Percentiles rank a stretch among this genome's conserved stretches.
Conservation (phyloP, 2,329 filamentous ascomycete species). For the Aspergillus flavus region DNA sequence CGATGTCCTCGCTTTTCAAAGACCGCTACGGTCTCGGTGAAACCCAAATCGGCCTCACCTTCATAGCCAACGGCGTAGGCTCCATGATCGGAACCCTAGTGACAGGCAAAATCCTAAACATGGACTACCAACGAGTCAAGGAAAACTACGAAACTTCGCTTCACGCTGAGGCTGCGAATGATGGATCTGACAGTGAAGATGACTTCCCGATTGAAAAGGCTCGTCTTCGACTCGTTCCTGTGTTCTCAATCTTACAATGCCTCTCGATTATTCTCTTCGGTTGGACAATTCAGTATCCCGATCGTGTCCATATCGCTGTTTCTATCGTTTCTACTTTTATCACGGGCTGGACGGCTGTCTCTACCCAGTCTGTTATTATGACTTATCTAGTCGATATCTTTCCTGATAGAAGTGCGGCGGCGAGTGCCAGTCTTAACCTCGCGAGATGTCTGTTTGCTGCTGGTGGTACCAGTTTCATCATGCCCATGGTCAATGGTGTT, state of each 20-base stretch:
- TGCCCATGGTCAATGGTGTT: conserved; percentile 52
- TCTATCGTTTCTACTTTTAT: conserved; percentile 56
- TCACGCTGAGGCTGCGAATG: background rate
- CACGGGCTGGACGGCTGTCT: conserved; percentile 55
- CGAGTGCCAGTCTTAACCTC: conserved; percentile 57
- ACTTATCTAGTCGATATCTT: conserved; percentile 60
- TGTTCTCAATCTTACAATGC: conserved; percentile 51
- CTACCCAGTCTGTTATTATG: conserved; percentile 52
- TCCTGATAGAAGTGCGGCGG: conserved; percentile 52
- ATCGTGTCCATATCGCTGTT: conserved; percentile 50
- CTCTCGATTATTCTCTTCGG: conserved; percentile 54
- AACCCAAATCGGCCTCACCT: conserved; percentile 54
- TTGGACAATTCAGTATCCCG: conserved; percentile 53
- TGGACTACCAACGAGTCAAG: conserved; percentile 53
- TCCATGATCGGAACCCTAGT: conserved; percentile 57
- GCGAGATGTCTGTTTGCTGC: conserved; percentile 57
- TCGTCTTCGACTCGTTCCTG: conserved; percentile 52
- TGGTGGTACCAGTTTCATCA: conserved; percentile 53
- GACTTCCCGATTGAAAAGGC: conserved; percentile 55
- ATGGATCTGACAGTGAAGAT: conserved; percentile 13
- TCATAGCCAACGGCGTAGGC: conserved; percentile 59
- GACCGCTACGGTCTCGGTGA: conserved; percentile 47
- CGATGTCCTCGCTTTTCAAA: conserved; percentile 54
- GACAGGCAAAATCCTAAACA: conserved; percentile 56
- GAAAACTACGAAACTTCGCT: conserved; percentile 25